A percentile compares a stretch with the other conserved stretches of the same genome.
Conservation (phyloP, 768 basidiomycete species). For the Cystofilobasidium macerans region DNA sequence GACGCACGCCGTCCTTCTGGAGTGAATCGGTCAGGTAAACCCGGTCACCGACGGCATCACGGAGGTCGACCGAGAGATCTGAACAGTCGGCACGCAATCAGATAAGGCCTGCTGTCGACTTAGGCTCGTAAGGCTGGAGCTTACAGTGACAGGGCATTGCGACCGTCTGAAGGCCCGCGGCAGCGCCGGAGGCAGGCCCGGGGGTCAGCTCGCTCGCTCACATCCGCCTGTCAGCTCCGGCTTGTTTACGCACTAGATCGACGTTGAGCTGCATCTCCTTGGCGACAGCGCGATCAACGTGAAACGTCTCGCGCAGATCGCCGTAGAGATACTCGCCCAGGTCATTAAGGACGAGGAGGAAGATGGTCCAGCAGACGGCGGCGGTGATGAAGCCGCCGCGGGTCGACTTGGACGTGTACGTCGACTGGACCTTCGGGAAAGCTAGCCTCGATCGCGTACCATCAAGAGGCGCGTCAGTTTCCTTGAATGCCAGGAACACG, state of each 20-base stretch:
- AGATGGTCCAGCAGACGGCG: constrained; percentile 52
- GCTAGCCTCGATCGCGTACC: not conserved
- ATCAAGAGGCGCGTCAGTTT: not conserved
- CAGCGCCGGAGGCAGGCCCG: not conserved
- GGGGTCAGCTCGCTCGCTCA: constrained; percentile 68
- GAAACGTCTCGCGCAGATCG: constrained; percentile 81
- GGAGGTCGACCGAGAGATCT: constrained; percentile 79
- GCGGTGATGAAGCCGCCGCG: constrained; percentile 71
- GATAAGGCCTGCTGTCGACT: not conserved
- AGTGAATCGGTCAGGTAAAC: constrained; percentile 69
- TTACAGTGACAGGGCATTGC: constrained; percentile 27
- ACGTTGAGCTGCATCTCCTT: constrained; percentile 74
- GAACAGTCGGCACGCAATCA: not conserved
- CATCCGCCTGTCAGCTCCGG: too few species aligned
- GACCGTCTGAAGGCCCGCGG: not conserved
- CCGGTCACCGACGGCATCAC: constrained; percentile 89
- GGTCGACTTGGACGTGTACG: constrained; percentile 68
- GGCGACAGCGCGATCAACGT: constrained; percentile 54
- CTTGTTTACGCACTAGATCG: constrained; percentile 52
- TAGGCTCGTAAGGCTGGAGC: not conserved
- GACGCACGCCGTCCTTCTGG: constrained; percentile 66
- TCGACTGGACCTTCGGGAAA: constrained; percentile 35
- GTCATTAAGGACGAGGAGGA: constrained; percentile 74
- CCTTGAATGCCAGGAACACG: too few species aligned
- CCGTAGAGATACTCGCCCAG: constrained; percentile 86